Conservation (phyloP, 768 basidiomycete genomes). For the Boletus sp. region DNA sequence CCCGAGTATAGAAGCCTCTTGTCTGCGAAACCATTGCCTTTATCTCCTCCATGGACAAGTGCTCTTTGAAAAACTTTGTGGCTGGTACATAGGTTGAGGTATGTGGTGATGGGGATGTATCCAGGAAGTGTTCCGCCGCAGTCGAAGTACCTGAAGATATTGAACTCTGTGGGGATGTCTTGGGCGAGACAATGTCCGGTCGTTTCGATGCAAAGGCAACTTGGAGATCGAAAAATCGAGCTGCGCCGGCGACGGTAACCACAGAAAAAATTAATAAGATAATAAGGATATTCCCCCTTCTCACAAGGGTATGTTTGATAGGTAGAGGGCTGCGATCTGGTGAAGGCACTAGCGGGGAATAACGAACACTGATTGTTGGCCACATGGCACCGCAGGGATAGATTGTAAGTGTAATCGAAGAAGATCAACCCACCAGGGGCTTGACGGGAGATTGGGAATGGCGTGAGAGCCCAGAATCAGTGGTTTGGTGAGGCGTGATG, state of each 20-base stretch:
- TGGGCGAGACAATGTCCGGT: neutral
- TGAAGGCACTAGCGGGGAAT: conserved; percentile 11
- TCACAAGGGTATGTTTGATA: conserved; percentile 2
- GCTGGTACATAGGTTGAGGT: neutral
- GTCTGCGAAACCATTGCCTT: conserved; percentile 35
- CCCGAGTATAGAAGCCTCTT: conserved; percentile 39
- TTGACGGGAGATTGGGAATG: neutral
- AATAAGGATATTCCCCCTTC: conserved; percentile 10
- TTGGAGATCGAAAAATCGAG: conserved; percentile 11
- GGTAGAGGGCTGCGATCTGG: neutral
- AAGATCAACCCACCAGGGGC: conserved; percentile 8
- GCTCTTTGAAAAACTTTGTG: conserved; percentile 7
- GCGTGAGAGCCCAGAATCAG: neutral
- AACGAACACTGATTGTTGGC: conserved; percentile 9
- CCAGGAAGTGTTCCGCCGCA: neutral
- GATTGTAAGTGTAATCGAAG: neutral
- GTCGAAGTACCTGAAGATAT: neutral
- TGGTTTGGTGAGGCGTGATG: neutral
- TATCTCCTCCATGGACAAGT: conserved; percentile 31
- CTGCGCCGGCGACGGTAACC: conserved; percentile 8
- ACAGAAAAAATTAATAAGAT: neutral
- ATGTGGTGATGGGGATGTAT: neutral
- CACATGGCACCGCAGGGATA: conserved; percentile 11
- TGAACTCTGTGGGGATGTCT: neutral
- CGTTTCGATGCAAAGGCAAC: conserved; percentile 2